Base-by-base conservation (phyloP, 139 green algal genomes). In the Chlorella sp. region DNA sequence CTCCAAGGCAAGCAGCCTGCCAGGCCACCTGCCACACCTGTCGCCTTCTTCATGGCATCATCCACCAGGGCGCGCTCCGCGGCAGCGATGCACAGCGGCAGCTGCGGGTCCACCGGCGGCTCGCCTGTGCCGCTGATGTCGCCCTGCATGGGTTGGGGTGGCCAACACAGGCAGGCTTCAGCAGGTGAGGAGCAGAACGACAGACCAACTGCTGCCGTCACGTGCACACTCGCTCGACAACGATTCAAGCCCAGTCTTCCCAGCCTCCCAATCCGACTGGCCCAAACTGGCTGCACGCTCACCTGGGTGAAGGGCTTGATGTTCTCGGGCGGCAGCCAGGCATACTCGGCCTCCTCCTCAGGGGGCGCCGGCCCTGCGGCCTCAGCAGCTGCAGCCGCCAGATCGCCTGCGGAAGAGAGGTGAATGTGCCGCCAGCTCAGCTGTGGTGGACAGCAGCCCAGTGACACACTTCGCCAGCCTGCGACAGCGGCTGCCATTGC, bases 261-360 rank as follows among this genome's bases (percentile, higher is more conserved):
- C n/a, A n/a, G n/a, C n/a, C n/a, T n/a, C n/a, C n/a, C n/a, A n/a
- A n/a, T n/a, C n/a, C n/a, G n/a, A n/a, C n/a, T n/a, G n/a, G n/a
- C n/a, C n/a, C n/a, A n/a, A n/a, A n/a, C n/a, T n/a, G n/a, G n/a
- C n/a, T n/a, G n/a, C n/a, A n/a, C n/a, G 44, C 44, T 51, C 51
- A 60, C 51, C 51, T 88, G 56, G 6, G 72, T 64, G 80, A 98
- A 98, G 12, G 92, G 90, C 82, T 95, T 95, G 34, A 98, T 79
- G 84, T 87, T 93, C 71, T 95, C 90, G 15, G 91, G 80, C 0
- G 92, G 91, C 80, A 98, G 92, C 95, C 95, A 98, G 20, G 95
- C 95, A 85, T 96, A 98, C 90, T 98, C 95, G 11, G 94, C 95
- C 86, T 98, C 95, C 5, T 97, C 94, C 9, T 92, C 87, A 0